Evolutionary conservation across 139 green algal genomes (phyloP).

Genomic region (Pleodorina starrii): DNA sequence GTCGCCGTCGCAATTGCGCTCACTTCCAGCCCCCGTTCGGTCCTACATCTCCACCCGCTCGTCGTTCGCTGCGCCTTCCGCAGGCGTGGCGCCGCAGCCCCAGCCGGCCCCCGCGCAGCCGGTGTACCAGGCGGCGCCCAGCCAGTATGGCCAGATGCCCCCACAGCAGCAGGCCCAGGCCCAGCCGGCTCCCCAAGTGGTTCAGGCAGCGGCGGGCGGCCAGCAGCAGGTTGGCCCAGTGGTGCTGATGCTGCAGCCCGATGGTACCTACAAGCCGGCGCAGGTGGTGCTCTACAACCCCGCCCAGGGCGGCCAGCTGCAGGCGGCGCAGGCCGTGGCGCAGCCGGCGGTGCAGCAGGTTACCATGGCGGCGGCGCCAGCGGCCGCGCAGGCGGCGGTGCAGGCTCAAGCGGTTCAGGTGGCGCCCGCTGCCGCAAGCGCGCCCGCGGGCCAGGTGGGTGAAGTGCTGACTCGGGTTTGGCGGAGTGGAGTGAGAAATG

Average conservation of each 20-base stretch:
- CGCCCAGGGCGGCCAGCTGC: neutral
- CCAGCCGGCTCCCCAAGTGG: neutral
- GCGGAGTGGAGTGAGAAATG: too few relatives aligned
- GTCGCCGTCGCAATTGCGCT: too few relatives aligned
- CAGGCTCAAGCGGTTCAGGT: neutral
- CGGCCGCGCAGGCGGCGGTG: neutral
- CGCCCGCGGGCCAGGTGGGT: neutral
- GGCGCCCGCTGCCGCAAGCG: neutral
- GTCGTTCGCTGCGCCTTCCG: too few relatives aligned
- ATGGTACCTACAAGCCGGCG: constrained; percentile 47
- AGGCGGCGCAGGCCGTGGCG: neutral
- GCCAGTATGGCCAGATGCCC: neutral
- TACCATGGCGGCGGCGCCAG: neutral
- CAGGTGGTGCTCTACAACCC: constrained; percentile 37
- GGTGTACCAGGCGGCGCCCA: neutral
- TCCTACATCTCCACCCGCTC: too few relatives aligned
- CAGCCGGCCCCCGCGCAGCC: constrained; percentile 13
- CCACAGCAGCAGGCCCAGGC: neutral
- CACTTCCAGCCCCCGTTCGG: too few relatives aligned
- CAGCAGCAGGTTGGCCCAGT: constrained; percentile 35
- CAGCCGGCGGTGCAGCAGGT: constrained; percentile 28
- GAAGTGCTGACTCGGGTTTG: neutral
- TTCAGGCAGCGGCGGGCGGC: neutral
- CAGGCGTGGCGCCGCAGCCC: neutral
- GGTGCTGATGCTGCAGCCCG: constrained; percentile 47